A percentile compares a stretch with the other conserved stretches of the same genome.
These are phyloP conservation scores for Fusarium pseudocircinatum DNA, from an alignment of 2,329 filamentous ascomycete species.

Conservation along the genomic window DNA sequence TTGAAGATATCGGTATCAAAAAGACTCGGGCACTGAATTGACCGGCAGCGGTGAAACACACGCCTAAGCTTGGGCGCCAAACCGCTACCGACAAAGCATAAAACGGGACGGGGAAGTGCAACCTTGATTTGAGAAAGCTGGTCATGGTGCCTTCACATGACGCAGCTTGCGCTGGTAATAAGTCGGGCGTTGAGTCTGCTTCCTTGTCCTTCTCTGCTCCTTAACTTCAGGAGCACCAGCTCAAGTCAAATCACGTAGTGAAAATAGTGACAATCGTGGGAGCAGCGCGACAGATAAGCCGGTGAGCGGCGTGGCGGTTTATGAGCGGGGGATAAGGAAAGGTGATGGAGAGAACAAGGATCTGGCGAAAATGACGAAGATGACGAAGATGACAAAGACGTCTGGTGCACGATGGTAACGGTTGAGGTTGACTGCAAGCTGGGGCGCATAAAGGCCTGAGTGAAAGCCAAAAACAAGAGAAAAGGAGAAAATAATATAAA, in stretches of 20 bases:
- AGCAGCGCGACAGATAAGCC: slow-evolving; percentile 11
- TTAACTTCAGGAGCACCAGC: slow-evolving; percentile 13
- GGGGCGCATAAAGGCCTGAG: slow-evolving; percentile 2
- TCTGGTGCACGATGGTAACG: slow-evolving; percentile 22
- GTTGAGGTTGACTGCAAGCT: slow-evolving; percentile 9
- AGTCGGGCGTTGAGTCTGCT: slow-evolving; percentile 1
- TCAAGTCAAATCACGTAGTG: slow-evolving; percentile 4
- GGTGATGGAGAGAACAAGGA: slow-evolving; percentile 33
- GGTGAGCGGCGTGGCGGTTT: slow-evolving; percentile 32
- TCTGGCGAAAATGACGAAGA: slow-evolving; percentile 38
- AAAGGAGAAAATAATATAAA: slow-evolving; percentile 10
- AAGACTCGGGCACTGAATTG: slow-evolving; percentile 4
- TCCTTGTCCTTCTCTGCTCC: slow-evolving; percentile 4
- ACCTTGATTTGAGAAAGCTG: slow-evolving; percentile 58
- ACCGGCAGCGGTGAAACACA: neutral
- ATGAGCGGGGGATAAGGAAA: slow-evolving; percentile 31
- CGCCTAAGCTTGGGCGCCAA: neutral
- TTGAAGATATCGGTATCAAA: neutral
- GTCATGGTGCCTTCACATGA: slow-evolving; percentile 51
- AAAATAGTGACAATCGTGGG: slow-evolving; percentile 11
- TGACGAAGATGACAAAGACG: slow-evolving; percentile 36
- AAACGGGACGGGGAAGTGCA: slow-evolving; percentile 33
- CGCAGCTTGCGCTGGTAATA: slow-evolving; percentile 43
- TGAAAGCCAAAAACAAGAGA: neutral
- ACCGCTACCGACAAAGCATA: slow-evolving; percentile 6